Evolutionary conservation across 768 basidiomycete species (phyloP).

Genomic region (Boletus eberwhitei): DNA sequence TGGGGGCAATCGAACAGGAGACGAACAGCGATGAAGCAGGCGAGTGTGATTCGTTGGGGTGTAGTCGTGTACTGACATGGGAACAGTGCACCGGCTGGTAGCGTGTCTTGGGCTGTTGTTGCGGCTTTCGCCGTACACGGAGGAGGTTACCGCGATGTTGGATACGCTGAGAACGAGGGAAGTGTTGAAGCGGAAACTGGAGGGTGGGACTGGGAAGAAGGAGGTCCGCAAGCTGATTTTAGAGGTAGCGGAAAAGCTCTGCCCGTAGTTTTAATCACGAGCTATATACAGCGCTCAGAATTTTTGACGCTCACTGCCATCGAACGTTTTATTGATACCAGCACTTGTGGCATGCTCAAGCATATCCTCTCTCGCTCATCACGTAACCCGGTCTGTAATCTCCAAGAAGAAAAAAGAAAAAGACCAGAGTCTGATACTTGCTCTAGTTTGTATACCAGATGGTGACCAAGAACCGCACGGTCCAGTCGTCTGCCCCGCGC

Average conservation of each 20-base stretch:
- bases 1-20: conserved; percentile 76
- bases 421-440: background rate
- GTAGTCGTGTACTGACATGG: conserved; percentile 1
- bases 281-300: background rate
- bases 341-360: conserved; percentile 7
- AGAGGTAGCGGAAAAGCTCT: conserved; percentile 54
- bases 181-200: conserved; percentile 57
- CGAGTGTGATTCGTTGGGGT: conserved; percentile 34
- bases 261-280: conserved; percentile 13
- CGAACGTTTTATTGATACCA: no score
- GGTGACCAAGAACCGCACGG: conserved; percentile 25
- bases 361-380: conserved; percentile 15
- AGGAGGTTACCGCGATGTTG: conserved; percentile 54
- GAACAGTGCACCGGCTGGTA: conserved; percentile 72
- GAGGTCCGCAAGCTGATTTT: conserved; percentile 62
- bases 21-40: conserved; percentile 75
- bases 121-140: conserved; percentile 69
- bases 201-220: conserved; percentile 54
- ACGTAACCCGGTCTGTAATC: conserved; percentile 4
- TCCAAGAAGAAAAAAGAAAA: no score
- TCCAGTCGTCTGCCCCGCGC: conserved; percentile 23
- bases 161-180: conserved; percentile 65
- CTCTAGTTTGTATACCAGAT: conserved; percentile 21
- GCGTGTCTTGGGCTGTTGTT: conserved; percentile 77
- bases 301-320: no score